Percentiles rank a stretch among this genome's conserved stretches.
phyloP scores from a whole-genome alignment of 371 early-diverging fungal species.

The Mucor racemosus region DNA sequence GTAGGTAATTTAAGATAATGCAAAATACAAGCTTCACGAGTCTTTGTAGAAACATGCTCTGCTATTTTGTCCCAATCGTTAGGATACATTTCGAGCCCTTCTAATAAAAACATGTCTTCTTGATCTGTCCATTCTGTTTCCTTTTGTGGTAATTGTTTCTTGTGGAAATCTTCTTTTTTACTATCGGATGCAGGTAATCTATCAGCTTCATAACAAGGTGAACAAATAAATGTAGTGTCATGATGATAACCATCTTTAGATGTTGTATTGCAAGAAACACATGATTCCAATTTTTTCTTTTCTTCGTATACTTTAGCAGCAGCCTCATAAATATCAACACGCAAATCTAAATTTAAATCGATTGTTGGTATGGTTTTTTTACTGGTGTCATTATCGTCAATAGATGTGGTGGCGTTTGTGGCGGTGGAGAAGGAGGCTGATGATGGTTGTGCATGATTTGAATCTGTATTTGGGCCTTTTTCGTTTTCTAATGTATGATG shows the following conservation, averaged over 20 bases:
- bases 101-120: slow-evolving; percentile 43
- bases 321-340: slow-evolving; percentile 19
- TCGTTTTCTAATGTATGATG: not conserved
- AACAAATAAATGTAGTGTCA: slow-evolving; percentile 14
- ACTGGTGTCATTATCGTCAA: not conserved
- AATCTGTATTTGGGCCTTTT: not conserved
- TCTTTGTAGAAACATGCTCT: slow-evolving; percentile 44
- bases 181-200: not conserved
- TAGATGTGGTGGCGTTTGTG: not conserved
- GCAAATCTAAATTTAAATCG: slow-evolving; percentile 31
- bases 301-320: slow-evolving; percentile 2
- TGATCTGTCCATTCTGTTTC: slow-evolving; percentile 45
- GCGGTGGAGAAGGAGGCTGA: not conserved
- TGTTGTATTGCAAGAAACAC: not conserved
- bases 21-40: slow-evolving; percentile 49
- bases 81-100: slow-evolving; percentile 49
- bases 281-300: not conserved
- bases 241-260: slow-evolving; percentile 15
- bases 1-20: slow-evolving; percentile 48
- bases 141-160: not conserved
- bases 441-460: not conserved
- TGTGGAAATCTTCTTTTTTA: slow-evolving; percentile 23
- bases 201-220: slow-evolving; percentile 14
- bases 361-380: not conserved
- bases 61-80: slow-evolving; percentile 48